These are phyloP conservation scores for Xylaria cubensis DNA, from an alignment of 495 filamentous ascomycete genomes.

Conservation along the genomic window DNA sequence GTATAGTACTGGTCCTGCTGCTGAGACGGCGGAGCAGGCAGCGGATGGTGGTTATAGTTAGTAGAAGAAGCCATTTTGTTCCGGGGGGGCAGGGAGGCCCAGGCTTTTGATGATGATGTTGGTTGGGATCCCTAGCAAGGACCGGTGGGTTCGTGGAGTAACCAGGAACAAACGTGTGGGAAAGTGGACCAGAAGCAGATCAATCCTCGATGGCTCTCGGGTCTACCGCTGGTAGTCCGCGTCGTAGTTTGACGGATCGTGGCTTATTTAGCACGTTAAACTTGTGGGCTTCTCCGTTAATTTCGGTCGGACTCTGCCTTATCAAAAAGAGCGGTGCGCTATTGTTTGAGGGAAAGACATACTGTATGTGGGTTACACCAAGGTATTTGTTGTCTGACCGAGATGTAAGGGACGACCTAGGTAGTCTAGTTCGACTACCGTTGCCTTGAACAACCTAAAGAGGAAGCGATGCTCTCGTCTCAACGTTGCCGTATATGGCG, in stretches of 20 bases:
- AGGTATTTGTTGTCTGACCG: conserved; percentile 9
- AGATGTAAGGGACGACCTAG: conserved; percentile 20
- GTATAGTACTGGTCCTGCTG: conserved; percentile 37
- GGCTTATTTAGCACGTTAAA: conserved; percentile 11
- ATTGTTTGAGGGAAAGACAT: conserved; percentile 25
- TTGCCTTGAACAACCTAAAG: conserved; percentile 8
- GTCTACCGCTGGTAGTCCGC: conserved; percentile 6
- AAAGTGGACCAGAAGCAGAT: conserved; percentile 37
- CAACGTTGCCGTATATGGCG: conserved; percentile 5
- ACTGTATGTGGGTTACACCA: conserved; percentile 16
- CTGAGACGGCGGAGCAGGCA: conserved; percentile 40
- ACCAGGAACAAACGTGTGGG: conserved; percentile 30
- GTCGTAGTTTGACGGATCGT: conserved; percentile 12
- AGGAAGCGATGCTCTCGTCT: conserved; percentile 24
- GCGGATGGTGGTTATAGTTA: conserved; percentile 37
- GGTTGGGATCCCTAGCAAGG: conserved; percentile 36
- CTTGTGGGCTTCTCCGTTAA: conserved; percentile 22
- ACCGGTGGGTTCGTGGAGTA: conserved; percentile 33
- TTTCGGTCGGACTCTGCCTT: conserved; percentile 25
- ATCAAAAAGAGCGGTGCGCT: conserved; percentile 2
- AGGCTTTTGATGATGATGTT: conserved; percentile 27
- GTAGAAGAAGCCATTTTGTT: conserved; percentile 42
- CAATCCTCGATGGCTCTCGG: conserved; percentile 10
- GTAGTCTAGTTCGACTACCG: conserved; percentile 14
- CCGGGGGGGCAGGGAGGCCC: conserved; percentile 27